phyloP scores from a whole-genome alignment of 2,329 filamentous ascomycete genomes.

The Fusarium hainanense region DNA sequence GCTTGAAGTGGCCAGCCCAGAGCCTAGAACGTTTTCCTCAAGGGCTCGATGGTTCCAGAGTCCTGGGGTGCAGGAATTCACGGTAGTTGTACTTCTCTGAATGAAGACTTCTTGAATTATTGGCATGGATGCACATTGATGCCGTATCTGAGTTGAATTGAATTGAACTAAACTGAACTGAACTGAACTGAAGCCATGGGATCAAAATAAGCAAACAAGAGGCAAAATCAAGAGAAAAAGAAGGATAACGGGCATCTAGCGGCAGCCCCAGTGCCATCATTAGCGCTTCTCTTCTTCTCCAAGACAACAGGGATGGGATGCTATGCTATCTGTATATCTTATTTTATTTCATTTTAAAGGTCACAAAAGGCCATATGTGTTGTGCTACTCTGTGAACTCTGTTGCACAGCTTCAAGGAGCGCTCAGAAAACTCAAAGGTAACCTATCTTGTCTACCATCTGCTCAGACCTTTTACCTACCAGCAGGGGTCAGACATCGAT shows the following conservation, averaged over 20 bases:
- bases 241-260: background rate
- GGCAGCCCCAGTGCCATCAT: slow-evolving; percentile 15
- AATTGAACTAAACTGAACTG: background rate
- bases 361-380: background rate
- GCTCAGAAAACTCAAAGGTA: background rate
- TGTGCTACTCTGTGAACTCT: background rate
- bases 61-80: slow-evolving; percentile 14
- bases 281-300: slow-evolving; percentile 9
- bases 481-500: slow-evolving; percentile 3
- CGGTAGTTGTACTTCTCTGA: background rate
- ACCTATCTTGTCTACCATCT: background rate
- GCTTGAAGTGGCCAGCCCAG: slow-evolving; percentile 8
- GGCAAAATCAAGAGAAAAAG: background rate
- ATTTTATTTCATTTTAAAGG: background rate
- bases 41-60: slow-evolving; percentile 25
- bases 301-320: slow-evolving; percentile 1
- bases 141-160: background rate
- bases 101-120: background rate
- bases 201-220: background rate
- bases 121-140: background rate
- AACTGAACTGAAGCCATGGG: background rate
- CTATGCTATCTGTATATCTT: background rate
- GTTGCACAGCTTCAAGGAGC: background rate
- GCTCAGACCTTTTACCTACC: background rate
- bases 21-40: slow-evolving; percentile 30